Evolutionary conservation across 306 rosid genomes (phyloP).

Genomic region (Psophocarpus tetragonolobus): DNA sequence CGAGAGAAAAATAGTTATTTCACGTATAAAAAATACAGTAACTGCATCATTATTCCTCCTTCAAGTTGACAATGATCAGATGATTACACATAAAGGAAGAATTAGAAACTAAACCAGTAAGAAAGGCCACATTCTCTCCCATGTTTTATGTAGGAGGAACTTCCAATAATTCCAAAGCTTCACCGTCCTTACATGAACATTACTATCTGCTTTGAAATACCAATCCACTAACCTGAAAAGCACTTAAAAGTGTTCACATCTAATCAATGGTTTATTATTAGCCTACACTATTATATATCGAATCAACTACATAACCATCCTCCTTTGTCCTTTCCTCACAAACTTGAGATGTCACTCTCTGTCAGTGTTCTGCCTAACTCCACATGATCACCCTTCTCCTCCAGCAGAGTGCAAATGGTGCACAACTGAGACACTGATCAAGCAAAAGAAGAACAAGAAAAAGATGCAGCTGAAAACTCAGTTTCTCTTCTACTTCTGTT

Average conservation of each 20-base stretch:
- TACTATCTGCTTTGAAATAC: slow-evolving; percentile 56
- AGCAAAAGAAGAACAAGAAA: slow-evolving; percentile 38
- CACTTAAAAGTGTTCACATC: slow-evolving; percentile 33
- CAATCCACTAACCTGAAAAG: slow-evolving; percentile 54
- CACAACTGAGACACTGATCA: slow-evolving; percentile 37
- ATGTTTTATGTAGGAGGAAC: slow-evolving; percentile 88
- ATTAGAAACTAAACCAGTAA: neutral
- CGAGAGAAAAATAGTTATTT: neutral
- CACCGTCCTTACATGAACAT: slow-evolving; percentile 49
- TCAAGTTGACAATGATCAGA: slow-evolving; percentile 43
- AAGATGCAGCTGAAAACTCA: slow-evolving; percentile 58
- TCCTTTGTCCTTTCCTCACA: slow-evolving; percentile 49
- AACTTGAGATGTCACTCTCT: slow-evolving; percentile 31
- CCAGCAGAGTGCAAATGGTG: slow-evolving; percentile 53
- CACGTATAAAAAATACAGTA: neutral
- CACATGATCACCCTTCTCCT: slow-evolving; percentile 27
- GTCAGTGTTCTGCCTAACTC: slow-evolving; percentile 16
- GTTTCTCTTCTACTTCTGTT: slow-evolving; percentile 47
- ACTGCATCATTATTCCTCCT: slow-evolving; percentile 21
- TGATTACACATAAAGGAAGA: slow-evolving; percentile 22
- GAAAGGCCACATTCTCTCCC: slow-evolving; percentile 78
- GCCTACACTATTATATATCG: slow-evolving; percentile 35
- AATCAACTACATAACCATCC: slow-evolving; percentile 39
- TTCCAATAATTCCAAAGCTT: slow-evolving; percentile 72
- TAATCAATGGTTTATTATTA: slow-evolving; percentile 41